phyloP scores from a whole-genome alignment of 2,329 filamentous ascomycete genomes.

The Apiospora sp. region DNA sequence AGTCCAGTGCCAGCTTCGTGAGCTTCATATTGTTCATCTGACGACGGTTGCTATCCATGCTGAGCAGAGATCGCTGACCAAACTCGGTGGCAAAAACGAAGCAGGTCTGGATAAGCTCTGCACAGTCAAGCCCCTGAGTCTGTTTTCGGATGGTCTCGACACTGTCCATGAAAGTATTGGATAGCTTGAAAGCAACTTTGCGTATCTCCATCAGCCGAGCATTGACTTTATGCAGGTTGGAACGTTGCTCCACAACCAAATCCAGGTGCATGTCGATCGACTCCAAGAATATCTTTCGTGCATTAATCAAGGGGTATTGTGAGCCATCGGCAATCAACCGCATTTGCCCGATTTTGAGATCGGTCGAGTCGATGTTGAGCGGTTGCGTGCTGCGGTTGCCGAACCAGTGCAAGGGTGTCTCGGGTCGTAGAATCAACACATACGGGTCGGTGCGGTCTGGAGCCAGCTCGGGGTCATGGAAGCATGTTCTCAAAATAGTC shows the following conservation, averaged over 20 bases:
- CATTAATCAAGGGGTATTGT: conserved; percentile 77
- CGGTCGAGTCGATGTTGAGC: conserved; percentile 79
- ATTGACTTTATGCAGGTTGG: conserved; percentile 93
- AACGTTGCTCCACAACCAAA: conserved; percentile 88
- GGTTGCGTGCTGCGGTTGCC: conserved; percentile 76
- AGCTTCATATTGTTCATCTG: conserved; percentile 98
- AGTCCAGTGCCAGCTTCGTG: conserved; percentile 91
- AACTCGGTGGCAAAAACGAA: conserved; percentile 99
- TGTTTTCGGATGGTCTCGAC: conserved; percentile 92
- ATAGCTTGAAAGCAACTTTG: conserved; percentile 93
- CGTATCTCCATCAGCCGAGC: conserved; percentile 91
- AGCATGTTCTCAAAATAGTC: conserved; percentile 78
- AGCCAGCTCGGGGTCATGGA: conserved; percentile 62
- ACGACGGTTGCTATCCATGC: conserved; percentile 94
- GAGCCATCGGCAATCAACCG: conserved; percentile 90
- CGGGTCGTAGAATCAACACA: conserved; percentile 83
- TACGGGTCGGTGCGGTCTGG: conserved; percentile 80
- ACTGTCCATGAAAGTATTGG: conserved; percentile 98
- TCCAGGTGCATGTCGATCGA: conserved; percentile 86
- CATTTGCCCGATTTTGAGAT: conserved; percentile 86
- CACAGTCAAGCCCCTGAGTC: conserved; percentile 83
- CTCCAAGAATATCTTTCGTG: conserved; percentile 79
- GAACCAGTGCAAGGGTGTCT: conserved; percentile 81
- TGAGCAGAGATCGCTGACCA: conserved; percentile 89
- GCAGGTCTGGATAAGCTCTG: conserved; percentile 96